Conservation (phyloP, 2,329 filamentous ascomycete species). For the Hypoxylon sp. region DNA sequence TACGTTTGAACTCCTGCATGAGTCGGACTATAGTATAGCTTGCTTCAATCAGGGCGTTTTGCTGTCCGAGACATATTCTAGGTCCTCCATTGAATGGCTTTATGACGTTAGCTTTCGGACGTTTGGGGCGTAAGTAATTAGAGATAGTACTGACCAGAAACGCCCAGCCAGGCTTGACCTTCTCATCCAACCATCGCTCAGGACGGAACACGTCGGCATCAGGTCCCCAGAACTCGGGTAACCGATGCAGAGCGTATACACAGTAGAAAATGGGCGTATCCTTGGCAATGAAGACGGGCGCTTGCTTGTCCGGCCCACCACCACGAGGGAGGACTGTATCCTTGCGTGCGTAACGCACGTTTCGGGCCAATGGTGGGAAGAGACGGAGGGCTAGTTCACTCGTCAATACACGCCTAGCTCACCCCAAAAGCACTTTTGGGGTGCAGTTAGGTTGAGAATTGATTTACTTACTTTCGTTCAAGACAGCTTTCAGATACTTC, state of each 20-base stretch:
- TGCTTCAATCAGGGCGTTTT: conserved; percentile 38
- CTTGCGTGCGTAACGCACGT: conserved; percentile 6
- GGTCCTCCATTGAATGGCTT: conserved; percentile 57
- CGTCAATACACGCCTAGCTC: not conserved
- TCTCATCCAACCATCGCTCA: conserved; percentile 38
- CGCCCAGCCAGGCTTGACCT: conserved; percentile 51
- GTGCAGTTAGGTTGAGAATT: not conserved
- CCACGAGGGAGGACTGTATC: conserved; percentile 63
- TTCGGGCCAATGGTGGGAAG: conserved; percentile 8
- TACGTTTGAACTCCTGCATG: conserved; percentile 36
- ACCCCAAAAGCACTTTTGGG: no score
- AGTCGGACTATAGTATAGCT: conserved; percentile 38
- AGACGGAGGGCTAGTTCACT: conserved; percentile 13
- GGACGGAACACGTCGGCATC: conserved; percentile 40
- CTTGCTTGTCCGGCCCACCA: conserved; percentile 60
- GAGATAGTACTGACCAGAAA: conserved; percentile 42
- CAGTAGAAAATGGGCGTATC: conserved; percentile 59
- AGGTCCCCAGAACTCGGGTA: conserved; percentile 51
- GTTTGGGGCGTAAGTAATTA: not conserved
- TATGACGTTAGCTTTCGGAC: not conserved
- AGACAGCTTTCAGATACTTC: conserved; percentile 17
- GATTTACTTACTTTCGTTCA: conserved; percentile 21
- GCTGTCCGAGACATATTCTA: conserved; percentile 53
- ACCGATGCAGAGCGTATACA: conserved; percentile 56
- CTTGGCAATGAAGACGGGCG: conserved; percentile 62